Evolutionary conservation across 441 rosid species (phyloP).

Genomic region (Populus hybrid): DNA sequence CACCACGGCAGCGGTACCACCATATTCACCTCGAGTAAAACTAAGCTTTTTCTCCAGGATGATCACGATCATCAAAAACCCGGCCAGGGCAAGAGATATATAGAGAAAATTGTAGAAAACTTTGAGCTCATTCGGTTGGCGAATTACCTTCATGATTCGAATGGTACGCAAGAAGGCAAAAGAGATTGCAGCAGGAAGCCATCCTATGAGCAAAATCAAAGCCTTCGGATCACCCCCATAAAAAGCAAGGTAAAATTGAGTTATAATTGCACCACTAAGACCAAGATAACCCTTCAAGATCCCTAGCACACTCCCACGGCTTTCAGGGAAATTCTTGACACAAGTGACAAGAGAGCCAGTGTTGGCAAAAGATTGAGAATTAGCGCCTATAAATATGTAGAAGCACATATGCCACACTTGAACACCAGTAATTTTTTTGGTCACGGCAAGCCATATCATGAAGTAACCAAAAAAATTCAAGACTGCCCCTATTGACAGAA

Average conservation of each 20-base stretch:
- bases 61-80: conserved; percentile 46
- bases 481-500: conserved; percentile 45
- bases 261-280: conserved; percentile 60
- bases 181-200: conserved; percentile 69
- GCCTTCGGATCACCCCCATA: conserved; percentile 35
- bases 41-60: conserved; percentile 24
- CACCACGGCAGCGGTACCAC: conserved; percentile 38
- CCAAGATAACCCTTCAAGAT: conserved; percentile 59
- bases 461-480: conserved; percentile 58
- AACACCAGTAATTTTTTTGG: conserved; percentile 31
- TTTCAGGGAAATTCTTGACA: conserved; percentile 62
- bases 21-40: conserved; percentile 36
- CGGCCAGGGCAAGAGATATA: conserved; percentile 53
- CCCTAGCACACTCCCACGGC: conserved; percentile 52
- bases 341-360: conserved; percentile 61
- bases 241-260: conserved; percentile 47
- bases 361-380: conserved; percentile 62
- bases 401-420: conserved; percentile 62
- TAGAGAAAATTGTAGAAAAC: conserved; percentile 54
- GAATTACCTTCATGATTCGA: conserved; percentile 39
- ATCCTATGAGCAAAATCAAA: conserved; percentile 51
- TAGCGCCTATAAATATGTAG: conserved; percentile 56
- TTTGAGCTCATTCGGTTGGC: conserved; percentile 36
- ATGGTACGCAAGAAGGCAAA: conserved; percentile 44
- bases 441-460: conserved; percentile 61